Base-by-base conservation (phyloP, 345 rosid genomes). In the Eucalyptus tenuipes region DNA sequence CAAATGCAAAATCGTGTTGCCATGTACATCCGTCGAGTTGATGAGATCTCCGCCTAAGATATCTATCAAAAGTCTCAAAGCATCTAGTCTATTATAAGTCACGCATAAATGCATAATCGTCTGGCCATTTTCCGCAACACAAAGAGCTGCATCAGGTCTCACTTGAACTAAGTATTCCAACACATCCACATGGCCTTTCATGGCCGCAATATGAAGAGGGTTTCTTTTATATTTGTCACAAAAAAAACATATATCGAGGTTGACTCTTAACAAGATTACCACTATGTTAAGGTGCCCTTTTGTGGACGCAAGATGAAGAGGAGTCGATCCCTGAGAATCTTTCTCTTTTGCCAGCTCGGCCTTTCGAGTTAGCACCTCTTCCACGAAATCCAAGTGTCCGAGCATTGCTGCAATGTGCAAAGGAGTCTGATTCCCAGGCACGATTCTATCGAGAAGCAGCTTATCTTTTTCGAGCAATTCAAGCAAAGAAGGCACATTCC, bases 271-370 rank as follows among this genome's bases (percentile, higher is more conserved):
- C 85, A 89, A 37, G 64, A n/a, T 59, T 29, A 27, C n/a, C 45
- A 88, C 92, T 6, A 91, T 80, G 24, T 86, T 49, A 7, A 13
- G 20, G 33, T 86, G 85, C 75, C 91, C 91, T 86, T 89, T 88
- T 33, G 91, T 88, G 8, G 4, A 86, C 85, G 4, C 91, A 5
- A 88, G 86, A 88, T 91, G 92, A 88, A 91, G 91, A 86, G 90
- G 90, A 9, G 45, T 44, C 7, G 45, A 44, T 44, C 45, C 45
- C 45, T 44, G 45, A 44, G 90, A 89, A 80, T 89, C 91, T 20
- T 86, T 13, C 71, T 79, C 87, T 27, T 7, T 52, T 50, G 88
- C 89, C 10, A 91, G 61, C 47, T 86, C 31, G 15, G 88, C 86
- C 40, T 88, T 91, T 2, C 42, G 85, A 20, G 47, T 7, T n/a